phyloP scores from a whole-genome alignment of 768 basidiomycete species.

The Termitomyces sp. region DNA sequence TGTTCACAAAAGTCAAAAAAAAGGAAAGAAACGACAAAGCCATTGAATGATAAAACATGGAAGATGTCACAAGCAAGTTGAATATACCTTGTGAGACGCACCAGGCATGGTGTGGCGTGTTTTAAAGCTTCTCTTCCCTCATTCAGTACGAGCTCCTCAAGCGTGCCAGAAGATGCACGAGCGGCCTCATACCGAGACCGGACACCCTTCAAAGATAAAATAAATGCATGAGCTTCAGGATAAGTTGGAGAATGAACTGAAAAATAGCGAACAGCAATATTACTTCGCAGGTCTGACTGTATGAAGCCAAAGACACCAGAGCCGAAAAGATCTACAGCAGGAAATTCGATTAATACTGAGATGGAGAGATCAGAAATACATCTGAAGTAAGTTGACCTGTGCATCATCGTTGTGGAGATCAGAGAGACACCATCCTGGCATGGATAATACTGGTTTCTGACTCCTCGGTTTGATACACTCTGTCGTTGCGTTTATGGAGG shows the following conservation, averaged over 20 bases:
- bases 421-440: neutral
- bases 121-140: slow-evolving; percentile 38
- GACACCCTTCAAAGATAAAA: slow-evolving; percentile 47
- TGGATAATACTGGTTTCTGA: neutral
- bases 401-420: neutral
- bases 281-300: slow-evolving; percentile 62
- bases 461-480: slow-evolving; percentile 6
- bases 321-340: slow-evolving; percentile 54
- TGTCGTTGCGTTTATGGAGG: slow-evolving; percentile 2
- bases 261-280: slow-evolving; percentile 47
- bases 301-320: slow-evolving; percentile 69
- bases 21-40: neutral
- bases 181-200: slow-evolving; percentile 44
- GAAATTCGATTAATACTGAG: neutral
- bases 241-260: neutral
- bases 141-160: slow-evolving; percentile 54
- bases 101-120: slow-evolving; percentile 56
- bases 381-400: neutral
- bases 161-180: slow-evolving; percentile 41
- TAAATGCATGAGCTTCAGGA: neutral
- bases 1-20: neutral
- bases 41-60: neutral
- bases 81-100: slow-evolving; percentile 60
- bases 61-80: neutral
- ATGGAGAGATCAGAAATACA: neutral